These are phyloP conservation scores for Ustilago nuda DNA, from an alignment of 1,284 basidiomycete species.

Conservation along the genomic window DNA sequence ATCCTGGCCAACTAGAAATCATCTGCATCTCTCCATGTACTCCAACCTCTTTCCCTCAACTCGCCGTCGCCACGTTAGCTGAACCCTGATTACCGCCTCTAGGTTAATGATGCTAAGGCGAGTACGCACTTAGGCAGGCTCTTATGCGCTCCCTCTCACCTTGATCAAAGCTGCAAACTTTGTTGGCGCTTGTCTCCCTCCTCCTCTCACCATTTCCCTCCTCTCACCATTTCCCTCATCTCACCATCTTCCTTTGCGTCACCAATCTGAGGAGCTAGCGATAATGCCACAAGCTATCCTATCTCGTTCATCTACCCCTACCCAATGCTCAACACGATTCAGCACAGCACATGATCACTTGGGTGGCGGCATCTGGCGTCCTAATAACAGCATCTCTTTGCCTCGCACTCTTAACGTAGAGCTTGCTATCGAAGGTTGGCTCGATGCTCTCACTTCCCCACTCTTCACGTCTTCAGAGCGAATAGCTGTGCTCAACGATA, in stretches of 20 bases:
- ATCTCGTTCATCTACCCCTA: slow-evolving; percentile 2
- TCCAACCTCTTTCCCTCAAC: slow-evolving; percentile 3
- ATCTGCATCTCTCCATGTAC: slow-evolving; percentile 6
- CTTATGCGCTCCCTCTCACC: slow-evolving; percentile 5
- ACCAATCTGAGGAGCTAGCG: slow-evolving; percentile 6
- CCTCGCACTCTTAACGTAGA: slow-evolving; percentile 25
- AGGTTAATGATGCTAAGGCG: neutral
- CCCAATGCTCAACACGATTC: slow-evolving; percentile 8
- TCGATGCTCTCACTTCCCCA: slow-evolving; percentile 36
- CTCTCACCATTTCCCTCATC: neutral
- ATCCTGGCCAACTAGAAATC: slow-evolving; percentile 11
- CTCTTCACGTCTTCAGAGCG: slow-evolving; percentile 37
- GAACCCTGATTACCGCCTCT: slow-evolving; percentile 6
- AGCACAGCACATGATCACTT: slow-evolving; percentile 22
- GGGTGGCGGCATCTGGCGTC: slow-evolving; percentile 25
- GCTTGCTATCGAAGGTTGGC: slow-evolving; percentile 28
- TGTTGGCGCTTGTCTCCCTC: neutral
- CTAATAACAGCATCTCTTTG: slow-evolving; percentile 34
- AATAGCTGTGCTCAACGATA: slow-evolving; percentile 31
- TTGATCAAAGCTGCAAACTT: neutral
- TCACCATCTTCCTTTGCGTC: neutral
- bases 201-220: neutral
- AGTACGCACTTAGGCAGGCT: slow-evolving; percentile 16
- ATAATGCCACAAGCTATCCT: slow-evolving; percentile 33
- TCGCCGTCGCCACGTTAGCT: neutral